Conservation (phyloP, 2,329 filamentous ascomycete species). For the Paradendryphiella salina region DNA sequence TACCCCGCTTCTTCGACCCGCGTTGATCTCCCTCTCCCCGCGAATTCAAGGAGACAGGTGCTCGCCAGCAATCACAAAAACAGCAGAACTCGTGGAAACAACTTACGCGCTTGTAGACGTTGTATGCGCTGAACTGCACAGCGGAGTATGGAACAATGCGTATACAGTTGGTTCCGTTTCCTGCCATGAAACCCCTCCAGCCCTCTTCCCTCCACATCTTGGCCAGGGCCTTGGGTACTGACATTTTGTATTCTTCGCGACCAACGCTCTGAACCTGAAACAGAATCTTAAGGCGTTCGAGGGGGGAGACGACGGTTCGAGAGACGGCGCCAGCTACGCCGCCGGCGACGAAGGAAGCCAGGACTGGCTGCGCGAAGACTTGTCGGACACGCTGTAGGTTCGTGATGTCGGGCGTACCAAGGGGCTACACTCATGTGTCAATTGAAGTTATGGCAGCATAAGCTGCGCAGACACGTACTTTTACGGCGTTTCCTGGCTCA, state of each 20-base stretch:
- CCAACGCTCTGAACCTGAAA: slow-evolving; percentile 93
- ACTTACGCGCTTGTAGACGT: slow-evolving; percentile 89
- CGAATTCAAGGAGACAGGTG: slow-evolving; percentile 3
- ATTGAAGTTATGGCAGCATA: slow-evolving; percentile 5
- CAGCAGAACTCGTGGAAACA: background rate
- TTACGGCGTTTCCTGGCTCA: slow-evolving; percentile 22
- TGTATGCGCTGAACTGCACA: slow-evolving; percentile 97
- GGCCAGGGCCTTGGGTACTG: slow-evolving; percentile 79
- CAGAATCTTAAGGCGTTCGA: slow-evolving; percentile 96
- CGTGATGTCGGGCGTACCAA: slow-evolving; percentile 23
- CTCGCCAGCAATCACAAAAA: background rate
- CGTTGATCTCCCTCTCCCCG: background rate
- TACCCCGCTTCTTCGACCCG: background rate
- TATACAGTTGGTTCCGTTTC: slow-evolving; percentile 97
- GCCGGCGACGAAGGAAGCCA: slow-evolving; percentile 91
- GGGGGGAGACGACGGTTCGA: slow-evolving; percentile 91
- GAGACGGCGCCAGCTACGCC: slow-evolving; percentile 97
- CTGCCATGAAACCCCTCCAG: slow-evolving; percentile 95
- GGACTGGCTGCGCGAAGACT: slow-evolving; percentile 74
- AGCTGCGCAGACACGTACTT: slow-evolving; percentile 26
- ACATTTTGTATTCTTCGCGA: slow-evolving; percentile 89
- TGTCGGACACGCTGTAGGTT: slow-evolving; percentile 33
- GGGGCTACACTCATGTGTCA: slow-evolving; percentile 23
- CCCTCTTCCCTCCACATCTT: slow-evolving; percentile 99
- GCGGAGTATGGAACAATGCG: slow-evolving; percentile 98